phyloP scores from a whole-genome alignment of 805 yeast genomes.

The Candida argentea region DNA sequence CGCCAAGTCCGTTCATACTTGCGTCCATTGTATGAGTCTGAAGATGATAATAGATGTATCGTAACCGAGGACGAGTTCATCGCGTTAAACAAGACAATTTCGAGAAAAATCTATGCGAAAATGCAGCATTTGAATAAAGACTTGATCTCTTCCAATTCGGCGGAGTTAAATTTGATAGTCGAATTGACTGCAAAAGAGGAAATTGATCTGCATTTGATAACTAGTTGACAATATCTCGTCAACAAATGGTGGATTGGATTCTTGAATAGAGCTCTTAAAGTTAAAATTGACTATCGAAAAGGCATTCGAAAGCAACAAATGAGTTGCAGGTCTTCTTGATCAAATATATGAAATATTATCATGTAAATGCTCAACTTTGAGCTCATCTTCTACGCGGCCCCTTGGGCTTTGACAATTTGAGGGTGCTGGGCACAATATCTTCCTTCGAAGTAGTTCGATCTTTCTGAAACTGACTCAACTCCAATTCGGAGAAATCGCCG shows the following conservation, averaged over 20 bases:
- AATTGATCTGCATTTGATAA: too few relatives aligned
- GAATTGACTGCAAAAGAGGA: too few relatives aligned
- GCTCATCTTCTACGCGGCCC: constrained; percentile 49
- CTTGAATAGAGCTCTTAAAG: too few relatives aligned
- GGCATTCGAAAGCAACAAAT: too few relatives aligned
- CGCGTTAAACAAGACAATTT: constrained; percentile 48
- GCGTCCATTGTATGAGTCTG: constrained; percentile 35
- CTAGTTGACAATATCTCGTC: too few relatives aligned
- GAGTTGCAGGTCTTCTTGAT: too few relatives aligned
- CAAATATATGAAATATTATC: too few relatives aligned
- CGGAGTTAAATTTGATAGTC: too few relatives aligned
- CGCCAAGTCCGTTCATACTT: constrained; percentile 42
- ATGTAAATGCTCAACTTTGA: constrained; percentile 1
- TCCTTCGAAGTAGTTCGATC: constrained; percentile 6
- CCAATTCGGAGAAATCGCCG: constrained; percentile 66
- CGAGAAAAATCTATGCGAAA: constrained; percentile 47
- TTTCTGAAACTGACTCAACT: constrained; percentile 34
- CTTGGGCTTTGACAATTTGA: constrained; percentile 48
- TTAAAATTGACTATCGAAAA: too few relatives aligned
- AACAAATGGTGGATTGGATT: too few relatives aligned
- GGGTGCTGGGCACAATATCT: constrained; percentile 7
- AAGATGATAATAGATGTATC: constrained; percentile 15
- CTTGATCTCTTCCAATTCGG: too few relatives aligned
- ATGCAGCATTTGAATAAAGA: too few relatives aligned
- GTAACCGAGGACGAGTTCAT: constrained; percentile 38